Evolutionary conservation across 1,139 yeast genomes (phyloP).

Genomic region (Geotrichum reessii): DNA sequence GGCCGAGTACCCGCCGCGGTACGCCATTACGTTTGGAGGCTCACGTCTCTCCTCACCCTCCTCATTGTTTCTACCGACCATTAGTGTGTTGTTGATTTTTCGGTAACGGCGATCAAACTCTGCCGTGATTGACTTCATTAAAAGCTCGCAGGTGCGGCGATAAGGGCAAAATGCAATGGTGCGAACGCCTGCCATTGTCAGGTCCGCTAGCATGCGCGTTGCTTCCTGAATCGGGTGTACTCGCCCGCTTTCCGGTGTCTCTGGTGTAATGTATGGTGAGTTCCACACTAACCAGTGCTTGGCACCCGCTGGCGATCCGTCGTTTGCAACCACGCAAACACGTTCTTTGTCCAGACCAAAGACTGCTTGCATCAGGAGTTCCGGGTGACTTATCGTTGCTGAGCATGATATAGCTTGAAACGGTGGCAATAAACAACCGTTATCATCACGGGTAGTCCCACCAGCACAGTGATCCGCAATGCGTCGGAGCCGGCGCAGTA

Average conservation of each 20-base stretch:
- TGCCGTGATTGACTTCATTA: slow-evolving; percentile 74
- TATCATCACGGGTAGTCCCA: slow-evolving; percentile 42
- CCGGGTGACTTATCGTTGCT: slow-evolving; percentile 78
- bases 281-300: slow-evolving; percentile 78
- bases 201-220: slow-evolving; percentile 61
- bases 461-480: slow-evolving; percentile 54
- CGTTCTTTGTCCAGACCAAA: slow-evolving; percentile 53
- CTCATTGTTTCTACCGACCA: not conserved
- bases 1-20: slow-evolving; percentile 91
- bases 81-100: not conserved
- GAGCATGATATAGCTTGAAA: slow-evolving; percentile 80
- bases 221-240: slow-evolving; percentile 71
- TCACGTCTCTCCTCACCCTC: slow-evolving; percentile 35
- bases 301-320: slow-evolving; percentile 84
- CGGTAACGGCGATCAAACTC: slow-evolving; percentile 34
- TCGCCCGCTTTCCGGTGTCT: slow-evolving; percentile 47
- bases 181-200: slow-evolving; percentile 60
- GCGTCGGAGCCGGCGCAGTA: slow-evolving; percentile 70
- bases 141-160: slow-evolving; percentile 74
- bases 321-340: slow-evolving; percentile 53
- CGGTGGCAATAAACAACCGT: not conserved
- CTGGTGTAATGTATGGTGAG: slow-evolving; percentile 61
- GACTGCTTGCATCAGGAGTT: slow-evolving; percentile 58
- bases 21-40: slow-evolving; percentile 70
- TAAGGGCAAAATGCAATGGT: slow-evolving; percentile 89